A percentile compares a stretch with the other conserved stretches of the same genome.
Conservation (phyloP, 495 filamentous ascomycete genomes). For the Hyphodiscus hymeniophilus region DNA sequence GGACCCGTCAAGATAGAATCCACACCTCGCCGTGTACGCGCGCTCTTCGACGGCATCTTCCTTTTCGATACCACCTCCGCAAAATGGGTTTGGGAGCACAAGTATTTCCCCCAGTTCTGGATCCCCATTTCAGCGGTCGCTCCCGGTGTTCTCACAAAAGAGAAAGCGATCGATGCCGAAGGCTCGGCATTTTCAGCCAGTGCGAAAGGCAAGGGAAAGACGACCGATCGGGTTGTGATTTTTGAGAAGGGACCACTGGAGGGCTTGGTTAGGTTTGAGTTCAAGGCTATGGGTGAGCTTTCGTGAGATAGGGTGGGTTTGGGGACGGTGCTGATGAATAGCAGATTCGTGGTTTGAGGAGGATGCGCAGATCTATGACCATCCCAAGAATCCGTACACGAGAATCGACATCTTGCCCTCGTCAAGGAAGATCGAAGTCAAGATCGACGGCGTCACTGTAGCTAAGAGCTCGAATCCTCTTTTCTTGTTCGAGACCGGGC, state of each 20-base stretch:
- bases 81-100: conserved; percentile 26
- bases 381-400: conserved; percentile 54
- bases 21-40: conserved; percentile 25
- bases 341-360: conserved; percentile 47
- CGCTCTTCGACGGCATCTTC: conserved; percentile 19
- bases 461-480: conserved; percentile 31
- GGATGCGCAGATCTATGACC: conserved; percentile 44
- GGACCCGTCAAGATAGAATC: conserved; percentile 23
- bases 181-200: conserved; percentile 1
- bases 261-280: not conserved
- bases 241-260: not conserved
- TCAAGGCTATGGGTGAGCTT: not conserved
- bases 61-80: conserved; percentile 27
- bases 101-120: conserved; percentile 1
- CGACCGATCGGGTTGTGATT: not conserved
- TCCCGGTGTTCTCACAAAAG: not conserved
- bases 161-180: not conserved
- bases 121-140: not conserved
- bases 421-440: conserved; percentile 36
- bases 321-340: no score
- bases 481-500: conserved; percentile 42
- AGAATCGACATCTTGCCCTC: conserved; percentile 47
- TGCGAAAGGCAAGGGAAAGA: conserved; percentile 8
- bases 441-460: conserved; percentile 36
- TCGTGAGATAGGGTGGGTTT: no score